Base-by-base conservation (phyloP, 108 stramenopile genomes). In the Skeletonema menzelii region DNA sequence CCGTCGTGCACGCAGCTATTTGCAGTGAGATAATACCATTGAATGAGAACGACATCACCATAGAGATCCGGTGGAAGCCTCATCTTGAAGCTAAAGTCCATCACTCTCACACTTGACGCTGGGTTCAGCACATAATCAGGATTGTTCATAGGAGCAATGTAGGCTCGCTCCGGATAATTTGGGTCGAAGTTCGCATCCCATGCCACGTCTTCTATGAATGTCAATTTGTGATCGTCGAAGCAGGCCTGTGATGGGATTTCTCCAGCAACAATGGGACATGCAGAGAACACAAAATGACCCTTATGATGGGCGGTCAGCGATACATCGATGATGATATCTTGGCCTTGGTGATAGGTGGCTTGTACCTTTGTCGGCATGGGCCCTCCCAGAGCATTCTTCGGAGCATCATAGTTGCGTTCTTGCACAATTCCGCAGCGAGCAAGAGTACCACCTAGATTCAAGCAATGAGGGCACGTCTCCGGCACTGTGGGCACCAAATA, bases 1-100 rank as follows among this genome's bases (percentile, higher is more conserved):
- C 81, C 81, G 2, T 68, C 72, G 31, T 82, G 81, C 2, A 57
- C 20, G 35, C 81, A 82, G 34, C 72, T 82, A 53, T 82, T 82
- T 28, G 81, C 81, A 17, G 81, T 82, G n/a, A 82, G 49, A 70
- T 82, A 82, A 55, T 82, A 79, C 93, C 93, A 94, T 55, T 91
- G 89, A 44, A 88, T 68, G 27, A 91, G 71, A 14, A 89, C 86
- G 24, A 84, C 59, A 38, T 88, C 87, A 2, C 93, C 88, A n/a
- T 44, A 56, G n/a, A 91, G 20, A 67, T 79, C 58, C 0, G 56
- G 40, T 10, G 90, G 93, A 31, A 94, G 28, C 7, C 77, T 72
- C 72, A 83, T 77, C 58, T 62, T 72, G 38, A 79, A 85, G 27
- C 49, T 53, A 46, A 70, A 74, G 7, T 74, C 64, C 72, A 80